Base-by-base conservation (phyloP, 179 eudicot species). In the Pouteria campechiana region DNA sequence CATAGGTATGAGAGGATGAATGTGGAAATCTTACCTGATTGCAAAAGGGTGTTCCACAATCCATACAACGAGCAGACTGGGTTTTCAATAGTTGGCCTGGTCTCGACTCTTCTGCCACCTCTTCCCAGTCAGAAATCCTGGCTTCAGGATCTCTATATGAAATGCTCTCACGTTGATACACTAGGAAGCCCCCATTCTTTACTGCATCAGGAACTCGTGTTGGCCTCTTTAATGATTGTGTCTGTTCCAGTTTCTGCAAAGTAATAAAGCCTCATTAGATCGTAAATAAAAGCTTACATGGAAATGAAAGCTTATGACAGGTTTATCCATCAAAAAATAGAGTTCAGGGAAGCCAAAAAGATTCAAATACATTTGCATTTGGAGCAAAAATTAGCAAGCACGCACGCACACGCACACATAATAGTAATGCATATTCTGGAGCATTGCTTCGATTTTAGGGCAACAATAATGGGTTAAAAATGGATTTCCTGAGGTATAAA, bases 61-160 rank as follows among this genome's bases (percentile, higher is more conserved):
- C 96, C 99, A 92, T 92, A 57, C 99, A 92, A 24, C 99, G 94
- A 37, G 96, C 96, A 36, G 99, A 65, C 46, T 88, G 99, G 32
- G 99, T 92, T 58, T 83, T 88, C 54, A 88, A 46, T 59, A 92
- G 76, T 42, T 73, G 61, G 18, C 83, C 79, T 16, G 99, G 93
- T 52, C 74, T 75, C 25, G 60, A 17, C 56, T 92, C 81, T 56
- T 72, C 82, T 89, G 76, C 88, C 32, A 92, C 99, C 72, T 92
- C 99, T 17, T 78, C 75, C 81, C 83, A 92, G 45, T 92, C 99
- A 55, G 60, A 57, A 66, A 88, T 71, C 66, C 99, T 76, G 44
- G 53, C 65, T 63, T 48, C 61, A 24, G 99, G 96, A 59, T 88
- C 93, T 35, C 99, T 74, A 56, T 88, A 88, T 18, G 79, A 73